A percentile compares a stretch with the other conserved stretches of the same genome.
phyloP scores from a whole-genome alignment of 1,284 basidiomycete genomes.

The Cryptococcus floricola region DNA sequence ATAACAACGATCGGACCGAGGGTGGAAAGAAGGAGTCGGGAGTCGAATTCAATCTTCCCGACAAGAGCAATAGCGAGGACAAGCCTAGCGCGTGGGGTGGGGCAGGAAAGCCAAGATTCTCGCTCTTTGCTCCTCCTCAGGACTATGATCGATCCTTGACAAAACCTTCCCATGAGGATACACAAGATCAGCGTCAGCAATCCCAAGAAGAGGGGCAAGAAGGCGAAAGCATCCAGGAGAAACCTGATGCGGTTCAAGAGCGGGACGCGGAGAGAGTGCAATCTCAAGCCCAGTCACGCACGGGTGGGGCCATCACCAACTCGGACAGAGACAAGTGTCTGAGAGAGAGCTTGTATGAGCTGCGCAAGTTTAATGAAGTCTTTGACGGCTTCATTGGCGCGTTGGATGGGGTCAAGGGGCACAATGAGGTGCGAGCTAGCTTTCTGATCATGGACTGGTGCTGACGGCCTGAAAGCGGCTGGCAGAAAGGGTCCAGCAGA shows the following conservation, averaged over 20 bases:
- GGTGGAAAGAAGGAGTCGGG: not conserved
- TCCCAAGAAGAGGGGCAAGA: not conserved
- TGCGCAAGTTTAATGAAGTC: slow-evolving; percentile 45
- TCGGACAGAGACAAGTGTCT: slow-evolving; percentile 30
- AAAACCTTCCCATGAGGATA: not conserved
- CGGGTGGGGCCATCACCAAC: not conserved
- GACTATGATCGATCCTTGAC: not conserved
- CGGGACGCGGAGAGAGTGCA: not conserved
- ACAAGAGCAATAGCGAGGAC: not conserved
- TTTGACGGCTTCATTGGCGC: slow-evolving; percentile 44
- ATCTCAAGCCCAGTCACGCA: not conserved
- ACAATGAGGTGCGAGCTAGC: slow-evolving; percentile 40
- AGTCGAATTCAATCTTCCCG: not conserved
- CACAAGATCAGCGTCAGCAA: not conserved
- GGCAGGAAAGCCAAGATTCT: slow-evolving; percentile 11
- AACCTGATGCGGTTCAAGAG: not conserved
- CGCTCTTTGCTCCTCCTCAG: slow-evolving; percentile 10
- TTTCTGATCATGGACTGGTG: not conserved
- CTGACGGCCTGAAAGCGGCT: slow-evolving; percentile 28
- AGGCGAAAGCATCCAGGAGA: slow-evolving; percentile 1
- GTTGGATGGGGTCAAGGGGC: slow-evolving; percentile 36
- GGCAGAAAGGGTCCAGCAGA: slow-evolving; percentile 40
- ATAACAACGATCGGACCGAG: no score
- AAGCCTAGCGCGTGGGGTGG: not conserved
- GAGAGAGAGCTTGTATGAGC: slow-evolving; percentile 41